Evolutionary conservation across 2,329 filamentous ascomycete genomes (phyloP), one percentile per base, ranked within the genome.

Genomic region (Neonectria punicea): DNA sequence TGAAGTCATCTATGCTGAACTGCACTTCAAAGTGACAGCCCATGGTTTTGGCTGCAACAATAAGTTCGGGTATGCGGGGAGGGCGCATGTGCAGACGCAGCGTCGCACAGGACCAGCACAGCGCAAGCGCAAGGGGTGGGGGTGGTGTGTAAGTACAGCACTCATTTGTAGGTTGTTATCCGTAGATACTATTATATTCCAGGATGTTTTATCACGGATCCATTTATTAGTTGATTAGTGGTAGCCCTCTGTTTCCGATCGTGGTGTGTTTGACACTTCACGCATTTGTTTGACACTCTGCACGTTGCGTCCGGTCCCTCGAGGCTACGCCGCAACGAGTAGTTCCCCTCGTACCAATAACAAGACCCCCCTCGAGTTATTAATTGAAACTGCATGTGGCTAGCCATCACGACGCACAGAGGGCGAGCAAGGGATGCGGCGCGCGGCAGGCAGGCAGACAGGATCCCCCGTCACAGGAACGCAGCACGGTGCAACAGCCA

Each of bases 401-500:
- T 65, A 70, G 67, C 61, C 61, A 70, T 64, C 59, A 61, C 56
- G 57, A 64, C 46, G 61, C 61, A 70, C 63, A 67, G 46, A 61
- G 61, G 53, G 50, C 14, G 36, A 69, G 56, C 61, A 53, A 53
- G 30, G 62, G 53, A 47, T 34, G 50, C 66, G 61, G 66, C 25
- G 28, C 8, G 28, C 14, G 68, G 62, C 55, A 58, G 58, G 61
- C 60, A 49, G 56, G 51, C 28, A 18, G 53, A 53, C 58, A 30
- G 43, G 18, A 44, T 32, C 64, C 58, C 70, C 64, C 60, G 63
- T 67, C 67, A 70, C 65, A 72, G 59, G 60, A 65, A 65, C 58
- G 59, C 53, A 69, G 65, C 71, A 73, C 70, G 68, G 70, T 73
- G 71, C 68, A 67, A 73, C 71, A 71, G 39, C 57, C 62, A 72